phyloP scores from a whole-genome alignment of 192 early-diverging fungal species.

The Entomortierella parvispora region DNA sequence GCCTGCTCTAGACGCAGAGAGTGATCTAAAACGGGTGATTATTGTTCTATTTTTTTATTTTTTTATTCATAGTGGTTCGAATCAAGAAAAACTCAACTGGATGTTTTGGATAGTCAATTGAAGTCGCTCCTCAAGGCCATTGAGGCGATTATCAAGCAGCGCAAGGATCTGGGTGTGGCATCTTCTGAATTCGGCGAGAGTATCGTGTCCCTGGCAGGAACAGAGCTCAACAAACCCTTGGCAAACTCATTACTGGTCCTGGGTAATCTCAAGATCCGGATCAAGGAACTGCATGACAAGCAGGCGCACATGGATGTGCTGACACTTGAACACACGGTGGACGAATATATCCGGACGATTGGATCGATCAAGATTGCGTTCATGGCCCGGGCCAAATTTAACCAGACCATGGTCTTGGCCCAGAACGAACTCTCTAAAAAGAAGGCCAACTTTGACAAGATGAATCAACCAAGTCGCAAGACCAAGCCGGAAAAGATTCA shows the following conservation, averaged over 20 bases:
- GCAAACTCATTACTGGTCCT: slow-evolving; percentile 75
- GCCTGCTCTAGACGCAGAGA: too few species aligned
- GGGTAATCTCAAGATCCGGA: slow-evolving; percentile 82
- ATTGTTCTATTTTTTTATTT: not conserved
- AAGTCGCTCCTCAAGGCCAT: slow-evolving; percentile 80
- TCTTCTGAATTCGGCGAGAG: slow-evolving; percentile 85
- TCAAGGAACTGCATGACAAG: slow-evolving; percentile 80
- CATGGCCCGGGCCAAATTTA: slow-evolving; percentile 73
- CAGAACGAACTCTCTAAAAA: slow-evolving; percentile 78
- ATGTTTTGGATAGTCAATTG: slow-evolving; percentile 81
- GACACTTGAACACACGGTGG: slow-evolving; percentile 80
- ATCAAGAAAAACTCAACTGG: slow-evolving; percentile 76
- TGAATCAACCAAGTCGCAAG: slow-evolving; percentile 53
- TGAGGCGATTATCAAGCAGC: slow-evolving; percentile 79
- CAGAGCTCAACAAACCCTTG: slow-evolving; percentile 76
- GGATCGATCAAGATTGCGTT: slow-evolving; percentile 86
- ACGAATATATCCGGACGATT: slow-evolving; percentile 91
- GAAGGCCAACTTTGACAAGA: slow-evolving; percentile 70
- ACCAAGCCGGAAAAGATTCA: slow-evolving; percentile 27
- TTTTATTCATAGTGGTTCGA: slow-evolving; percentile 69
- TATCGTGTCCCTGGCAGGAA: slow-evolving; percentile 75
- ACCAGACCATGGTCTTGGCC: slow-evolving; percentile 74
- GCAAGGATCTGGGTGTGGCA: slow-evolving; percentile 75
- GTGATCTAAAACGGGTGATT: too few species aligned
- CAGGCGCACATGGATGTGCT: slow-evolving; percentile 83